Evolutionary conservation across 305 asterid species (phyloP), one percentile per base, ranked within the genome.

Genomic region (Fraxinus baroniana): DNA sequence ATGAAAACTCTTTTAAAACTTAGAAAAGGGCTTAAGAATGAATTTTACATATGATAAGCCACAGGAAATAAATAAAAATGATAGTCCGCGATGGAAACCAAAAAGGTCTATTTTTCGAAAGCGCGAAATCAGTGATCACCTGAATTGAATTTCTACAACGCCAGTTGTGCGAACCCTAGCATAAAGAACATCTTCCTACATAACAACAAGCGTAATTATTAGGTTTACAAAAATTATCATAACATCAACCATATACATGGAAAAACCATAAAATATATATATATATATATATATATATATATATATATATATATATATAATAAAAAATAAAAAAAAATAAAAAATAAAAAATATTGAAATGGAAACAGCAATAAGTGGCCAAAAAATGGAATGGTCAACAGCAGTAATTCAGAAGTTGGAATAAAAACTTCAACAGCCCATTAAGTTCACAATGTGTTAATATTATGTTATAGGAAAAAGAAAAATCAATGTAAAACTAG

Each of bases 81-180:
- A 79, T 39, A 46, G 71, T 66, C 70, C 24, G 74, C 24, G 79
- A 46, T 17, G 76, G 75, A 5, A 78, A 62, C 32, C 3, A 84
- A 78, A 17, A 77, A 39, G 72, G 78, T 22, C 30, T 36, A 12
- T 79, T 9, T 33, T 77, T 5, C 78, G 80, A 70, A 81, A 79
- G 44, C 62, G 83, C 60, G 78, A 68, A 81, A 86, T 60, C 77
- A 78, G 88, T n/a, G 80, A 82, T 89, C 86, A 97, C 99, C 99
- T 97, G 97, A 97, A 97, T 83, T 97, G 99, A 86, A 97, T 97
- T 87, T 97, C 98, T 74, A 97, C 99, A 81, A 93, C 98, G 78
- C 99, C 99, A 33, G 97, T 94, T 77, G 99, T 97, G 85, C 98
- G 98, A 85, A 97, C 94, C 90, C 99, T 91, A 83, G 99, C 99